These are phyloP conservation scores for Alternaria tenuissima DNA, from an alignment of 2,329 filamentous ascomycete species.

Conservation along the genomic window DNA sequence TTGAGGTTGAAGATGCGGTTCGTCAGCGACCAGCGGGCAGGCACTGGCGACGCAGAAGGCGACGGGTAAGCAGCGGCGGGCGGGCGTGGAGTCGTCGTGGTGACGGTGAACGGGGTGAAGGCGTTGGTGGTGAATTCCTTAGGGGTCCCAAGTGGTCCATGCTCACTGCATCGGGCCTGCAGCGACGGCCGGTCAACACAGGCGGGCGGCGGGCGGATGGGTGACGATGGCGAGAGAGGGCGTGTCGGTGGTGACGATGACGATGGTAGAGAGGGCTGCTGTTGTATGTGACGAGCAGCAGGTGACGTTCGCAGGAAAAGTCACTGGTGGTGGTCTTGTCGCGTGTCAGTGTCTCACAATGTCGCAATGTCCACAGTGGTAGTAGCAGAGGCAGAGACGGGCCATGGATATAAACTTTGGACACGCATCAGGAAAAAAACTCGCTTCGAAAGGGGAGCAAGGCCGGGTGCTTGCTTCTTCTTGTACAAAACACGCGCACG, in stretches of 20 bases:
- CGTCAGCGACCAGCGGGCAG: constrained; percentile 53
- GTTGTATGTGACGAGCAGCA: too few relatives aligned
- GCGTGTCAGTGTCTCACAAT: constrained; percentile 13
- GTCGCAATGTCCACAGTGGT: constrained; percentile 1
- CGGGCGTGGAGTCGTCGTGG: constrained; percentile 39
- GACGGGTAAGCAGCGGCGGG: constrained; percentile 37
- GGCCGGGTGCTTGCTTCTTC: constrained; percentile 15
- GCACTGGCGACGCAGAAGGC: constrained; percentile 35
- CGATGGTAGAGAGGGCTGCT: background rate
- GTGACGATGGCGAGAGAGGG: background rate
- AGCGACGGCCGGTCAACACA: constrained; percentile 4
- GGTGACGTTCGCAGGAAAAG: too few relatives aligned
- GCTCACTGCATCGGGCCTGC: constrained; percentile 21
- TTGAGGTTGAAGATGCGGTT: constrained; percentile 53
- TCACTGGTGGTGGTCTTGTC: too few relatives aligned
- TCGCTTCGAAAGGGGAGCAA: background rate
- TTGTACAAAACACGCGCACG: constrained; percentile 18
- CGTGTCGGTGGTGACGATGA: background rate
- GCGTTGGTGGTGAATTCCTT: constrained; percentile 15
- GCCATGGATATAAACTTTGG: constrained; percentile 6
- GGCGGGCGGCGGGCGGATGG: background rate
- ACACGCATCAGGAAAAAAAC: background rate
- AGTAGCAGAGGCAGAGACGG: background rate
- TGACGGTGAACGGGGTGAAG: constrained; percentile 20
- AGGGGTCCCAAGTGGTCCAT: constrained; percentile 23